A percentile compares a stretch with the other conserved stretches of the same genome.
phyloP scores from a whole-genome alignment of 306 rosid species.

The Quercus aquifolioides region DNA sequence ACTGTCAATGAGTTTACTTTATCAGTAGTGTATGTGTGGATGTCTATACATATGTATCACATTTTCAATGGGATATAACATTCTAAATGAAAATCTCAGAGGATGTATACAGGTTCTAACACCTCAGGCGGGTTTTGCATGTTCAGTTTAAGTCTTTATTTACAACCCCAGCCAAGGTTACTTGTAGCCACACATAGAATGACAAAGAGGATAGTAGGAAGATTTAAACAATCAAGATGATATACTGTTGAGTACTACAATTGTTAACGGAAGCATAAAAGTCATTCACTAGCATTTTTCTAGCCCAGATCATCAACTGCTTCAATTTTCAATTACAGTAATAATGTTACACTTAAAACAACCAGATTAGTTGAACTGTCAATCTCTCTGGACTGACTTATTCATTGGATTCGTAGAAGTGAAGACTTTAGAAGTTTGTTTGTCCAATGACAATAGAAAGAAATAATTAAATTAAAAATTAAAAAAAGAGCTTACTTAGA shows the following conservation, averaged over 20 bases:
- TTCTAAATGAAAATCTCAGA: neutral
- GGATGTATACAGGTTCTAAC: neutral
- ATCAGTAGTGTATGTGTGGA: neutral
- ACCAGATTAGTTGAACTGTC: neutral
- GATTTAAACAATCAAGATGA: neutral
- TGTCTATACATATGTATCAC: neutral
- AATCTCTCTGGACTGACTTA: neutral
- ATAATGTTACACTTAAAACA: neutral
- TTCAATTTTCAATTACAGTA: neutral
- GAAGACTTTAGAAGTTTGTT: neutral
- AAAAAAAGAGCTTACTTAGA: conserved; percentile 50
- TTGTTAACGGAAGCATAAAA: too few relatives aligned
- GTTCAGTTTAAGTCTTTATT: neutral
- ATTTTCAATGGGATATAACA: neutral
- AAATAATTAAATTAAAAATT: conserved; percentile 1
- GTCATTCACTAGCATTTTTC: neutral
- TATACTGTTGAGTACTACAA: too few relatives aligned
- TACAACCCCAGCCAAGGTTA: neutral
- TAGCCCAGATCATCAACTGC: neutral
- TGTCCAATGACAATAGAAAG: neutral
- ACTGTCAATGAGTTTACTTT: neutral
- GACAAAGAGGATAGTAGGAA: neutral
- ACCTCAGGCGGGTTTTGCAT: neutral
- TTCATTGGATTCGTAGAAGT: neutral
- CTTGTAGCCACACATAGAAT: neutral